phyloP scores from a whole-genome alignment of 371 early-diverging fungal species.

The Mucor racemosus region DNA sequence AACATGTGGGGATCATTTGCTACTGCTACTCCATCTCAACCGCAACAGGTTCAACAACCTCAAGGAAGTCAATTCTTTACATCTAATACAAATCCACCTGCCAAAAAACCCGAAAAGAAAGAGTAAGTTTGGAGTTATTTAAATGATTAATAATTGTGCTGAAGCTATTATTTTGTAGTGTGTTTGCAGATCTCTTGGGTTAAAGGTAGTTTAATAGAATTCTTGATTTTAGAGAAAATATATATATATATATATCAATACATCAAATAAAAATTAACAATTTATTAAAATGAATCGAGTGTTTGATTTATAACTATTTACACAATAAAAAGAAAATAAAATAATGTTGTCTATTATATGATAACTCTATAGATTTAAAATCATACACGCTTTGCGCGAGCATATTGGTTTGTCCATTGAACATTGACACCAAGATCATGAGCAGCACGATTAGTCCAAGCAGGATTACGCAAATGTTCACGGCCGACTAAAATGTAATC shows the following conservation, averaged over 20 bases:
- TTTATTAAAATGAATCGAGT: background rate
- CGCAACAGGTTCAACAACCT: constrained; percentile 25
- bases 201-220: constrained; percentile 18
- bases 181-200: constrained; percentile 52
- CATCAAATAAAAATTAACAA: background rate
- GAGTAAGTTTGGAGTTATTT: constrained; percentile 24
- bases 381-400: constrained; percentile 12
- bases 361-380: too few species aligned
- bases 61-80: constrained; percentile 54
- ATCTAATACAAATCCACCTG: constrained; percentile 9
- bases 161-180: constrained; percentile 28
- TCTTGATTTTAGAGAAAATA: background rate
- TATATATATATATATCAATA: background rate
- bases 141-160: background rate
- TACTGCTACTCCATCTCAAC: constrained; percentile 18
- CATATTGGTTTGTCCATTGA: constrained; percentile 22
- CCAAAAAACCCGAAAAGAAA: constrained; percentile 29
- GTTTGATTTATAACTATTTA: background rate
- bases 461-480: constrained; percentile 77
- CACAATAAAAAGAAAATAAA: background rate
- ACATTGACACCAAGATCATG: constrained; percentile 17
- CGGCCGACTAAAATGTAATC: constrained; percentile 82
- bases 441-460: constrained; percentile 40
- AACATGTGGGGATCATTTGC: constrained; percentile 28
- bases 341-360: too few species aligned